phyloP scores from a whole-genome alignment of 2,329 filamentous ascomycete genomes.

The Metarhizium guizhouense region DNA sequence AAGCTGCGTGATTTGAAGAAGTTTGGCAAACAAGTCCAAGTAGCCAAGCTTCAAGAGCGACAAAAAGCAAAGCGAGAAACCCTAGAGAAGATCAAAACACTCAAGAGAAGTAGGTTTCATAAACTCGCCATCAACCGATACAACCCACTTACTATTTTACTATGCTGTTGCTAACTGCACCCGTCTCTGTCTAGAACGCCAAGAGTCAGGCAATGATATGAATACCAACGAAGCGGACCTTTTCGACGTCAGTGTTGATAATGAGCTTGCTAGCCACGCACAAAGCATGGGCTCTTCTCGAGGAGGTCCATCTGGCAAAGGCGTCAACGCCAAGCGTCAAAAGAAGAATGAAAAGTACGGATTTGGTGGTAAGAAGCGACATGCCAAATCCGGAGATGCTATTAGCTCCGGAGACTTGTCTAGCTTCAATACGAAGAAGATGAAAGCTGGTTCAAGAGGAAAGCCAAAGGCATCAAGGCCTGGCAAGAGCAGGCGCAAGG shows the following conservation, averaged over 20 bases:
- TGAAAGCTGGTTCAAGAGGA: conserved; percentile 53
- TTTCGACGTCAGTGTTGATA: conserved; percentile 83
- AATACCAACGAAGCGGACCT: conserved; percentile 73
- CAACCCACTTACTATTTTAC: conserved; percentile 6
- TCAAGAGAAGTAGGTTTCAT: conserved; percentile 79
- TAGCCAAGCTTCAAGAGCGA: conserved; percentile 90
- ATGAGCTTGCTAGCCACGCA: conserved; percentile 40
- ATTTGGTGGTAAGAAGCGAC: conserved; percentile 91
- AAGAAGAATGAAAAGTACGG: conserved; percentile 96
- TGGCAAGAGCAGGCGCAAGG: conserved; percentile 45
- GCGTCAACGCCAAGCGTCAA: conserved; percentile 61
- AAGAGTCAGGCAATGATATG: conserved; percentile 54
- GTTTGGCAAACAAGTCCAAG: conserved; percentile 96
- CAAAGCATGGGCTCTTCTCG: conserved; percentile 29
- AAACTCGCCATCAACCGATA: not conserved
- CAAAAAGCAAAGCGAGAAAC: conserved; percentile 88
- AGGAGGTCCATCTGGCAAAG: conserved; percentile 12
- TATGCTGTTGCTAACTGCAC: not conserved
- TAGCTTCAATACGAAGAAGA: conserved; percentile 70
- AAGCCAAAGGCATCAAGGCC: conserved; percentile 34
- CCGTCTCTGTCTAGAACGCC: conserved; percentile 57
- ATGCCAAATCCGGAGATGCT: conserved; percentile 85
- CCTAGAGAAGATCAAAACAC: conserved; percentile 84
- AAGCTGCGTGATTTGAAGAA: conserved; percentile 95
- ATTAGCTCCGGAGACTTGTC: conserved; percentile 71